A percentile compares a stretch with the other conserved stretches of the same genome.
Evolutionary conservation across 192 early-diverging fungal species (phyloP).

Genomic region (Mortierella antarctica): DNA sequence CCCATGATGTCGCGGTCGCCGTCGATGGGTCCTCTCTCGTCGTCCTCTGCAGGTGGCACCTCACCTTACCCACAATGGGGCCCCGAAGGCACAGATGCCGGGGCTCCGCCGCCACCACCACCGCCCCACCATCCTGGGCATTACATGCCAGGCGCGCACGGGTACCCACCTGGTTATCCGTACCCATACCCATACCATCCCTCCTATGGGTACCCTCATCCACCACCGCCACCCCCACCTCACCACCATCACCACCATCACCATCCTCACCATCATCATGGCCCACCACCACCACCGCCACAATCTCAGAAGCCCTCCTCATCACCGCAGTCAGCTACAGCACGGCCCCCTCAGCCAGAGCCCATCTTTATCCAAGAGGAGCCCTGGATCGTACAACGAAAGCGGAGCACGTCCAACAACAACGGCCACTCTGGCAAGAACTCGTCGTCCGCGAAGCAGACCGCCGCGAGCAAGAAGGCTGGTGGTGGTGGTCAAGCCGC

Average conservation of each 20-base stretch:
- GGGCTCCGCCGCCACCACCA: slow-evolving; percentile 21
- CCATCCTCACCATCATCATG: slow-evolving; percentile 16
- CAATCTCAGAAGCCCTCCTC: background rate
- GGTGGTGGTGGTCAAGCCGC: background rate
- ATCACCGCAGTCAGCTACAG: background rate
- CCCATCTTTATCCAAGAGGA: slow-evolving; percentile 54
- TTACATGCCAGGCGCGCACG: slow-evolving; percentile 28
- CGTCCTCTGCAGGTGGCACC: slow-evolving; percentile 4
- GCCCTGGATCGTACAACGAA: slow-evolving; percentile 45
- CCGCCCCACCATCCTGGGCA: slow-evolving; percentile 24
- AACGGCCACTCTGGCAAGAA: background rate
- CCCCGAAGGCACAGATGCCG: slow-evolving; percentile 14
- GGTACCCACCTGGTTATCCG: slow-evolving; percentile 38
- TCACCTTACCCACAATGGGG: slow-evolving; percentile 42
- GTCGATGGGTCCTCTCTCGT: slow-evolving; percentile 14
- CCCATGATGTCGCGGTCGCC: slow-evolving; percentile 39
- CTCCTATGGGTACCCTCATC: slow-evolving; percentile 46
- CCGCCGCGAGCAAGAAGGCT: background rate
- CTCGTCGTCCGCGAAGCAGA: slow-evolving; percentile 2
- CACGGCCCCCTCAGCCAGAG: slow-evolving; percentile 20
- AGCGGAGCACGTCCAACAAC: slow-evolving; percentile 19
- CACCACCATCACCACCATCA: slow-evolving; percentile 21
- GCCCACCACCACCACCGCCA: background rate
- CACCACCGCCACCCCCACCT: slow-evolving; percentile 25
- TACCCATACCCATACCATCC: slow-evolving; percentile 50